Evolutionary conservation across 2,329 filamentous ascomycete genomes (phyloP).

Genomic region (Epichloe coenophiala): DNA sequence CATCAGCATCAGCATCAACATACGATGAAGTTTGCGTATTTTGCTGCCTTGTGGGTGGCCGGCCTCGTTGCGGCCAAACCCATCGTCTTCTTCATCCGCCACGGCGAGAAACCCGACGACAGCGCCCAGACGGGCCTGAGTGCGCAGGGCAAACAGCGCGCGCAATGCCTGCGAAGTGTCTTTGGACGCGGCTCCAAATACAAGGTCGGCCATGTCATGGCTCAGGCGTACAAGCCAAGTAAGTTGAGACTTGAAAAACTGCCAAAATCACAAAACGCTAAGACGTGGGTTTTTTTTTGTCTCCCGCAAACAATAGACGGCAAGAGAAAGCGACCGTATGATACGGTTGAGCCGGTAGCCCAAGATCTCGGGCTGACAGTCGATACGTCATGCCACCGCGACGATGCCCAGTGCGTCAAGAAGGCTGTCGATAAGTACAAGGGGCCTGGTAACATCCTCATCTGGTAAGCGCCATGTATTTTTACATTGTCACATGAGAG

Average conservation of each 20-base stretch:
- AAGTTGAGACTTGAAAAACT: background rate
- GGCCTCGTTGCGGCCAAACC: constrained; percentile 17
- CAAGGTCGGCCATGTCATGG: constrained; percentile 45
- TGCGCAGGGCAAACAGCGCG: constrained; percentile 36
- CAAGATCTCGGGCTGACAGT: constrained; percentile 39
- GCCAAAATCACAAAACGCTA: background rate
- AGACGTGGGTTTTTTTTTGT: background rate
- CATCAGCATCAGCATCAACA: no score
- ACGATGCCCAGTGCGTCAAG: constrained; percentile 40
- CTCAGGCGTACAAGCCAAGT: constrained; percentile 37
- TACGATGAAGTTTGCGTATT: constrained; percentile 11
- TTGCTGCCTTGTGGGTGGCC: constrained; percentile 8
- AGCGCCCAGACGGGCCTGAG: constrained; percentile 32
- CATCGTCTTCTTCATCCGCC: constrained; percentile 49
- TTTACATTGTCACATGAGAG: background rate
- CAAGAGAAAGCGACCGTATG: constrained; percentile 35
- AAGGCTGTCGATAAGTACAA: constrained; percentile 32
- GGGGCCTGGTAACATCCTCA: constrained; percentile 42
- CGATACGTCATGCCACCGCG: constrained; percentile 41
- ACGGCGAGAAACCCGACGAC: constrained; percentile 47
- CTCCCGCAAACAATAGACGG: constrained; percentile 25
- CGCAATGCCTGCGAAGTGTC: constrained; percentile 43
- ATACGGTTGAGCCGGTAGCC: constrained; percentile 44
- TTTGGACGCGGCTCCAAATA: constrained; percentile 39
- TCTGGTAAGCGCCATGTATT: constrained; percentile 27